Conservation (phyloP, 495 filamentous ascomycete genomes). For the Aspergillus funiculosus region DNA sequence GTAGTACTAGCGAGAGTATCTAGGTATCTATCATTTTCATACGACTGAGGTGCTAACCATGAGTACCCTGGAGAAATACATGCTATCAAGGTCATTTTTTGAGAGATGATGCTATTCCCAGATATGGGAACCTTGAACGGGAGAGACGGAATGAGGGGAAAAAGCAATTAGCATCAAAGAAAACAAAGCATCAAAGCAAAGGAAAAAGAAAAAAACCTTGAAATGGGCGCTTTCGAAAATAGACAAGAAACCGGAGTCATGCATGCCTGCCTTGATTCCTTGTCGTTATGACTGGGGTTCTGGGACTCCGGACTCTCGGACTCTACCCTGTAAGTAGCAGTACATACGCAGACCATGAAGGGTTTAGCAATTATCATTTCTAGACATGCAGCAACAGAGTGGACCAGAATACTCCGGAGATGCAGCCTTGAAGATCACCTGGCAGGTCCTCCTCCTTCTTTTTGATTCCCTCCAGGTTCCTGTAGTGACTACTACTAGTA, state of each 20-base stretch:
- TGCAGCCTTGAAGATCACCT: slow-evolving; percentile 21
- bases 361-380: slow-evolving; percentile 14
- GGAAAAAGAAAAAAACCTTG: slow-evolving; percentile 11
- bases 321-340: no score
- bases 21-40: no score
- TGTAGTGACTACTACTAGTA: not conserved
- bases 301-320: slow-evolving; percentile 13
- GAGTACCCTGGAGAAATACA: no score
- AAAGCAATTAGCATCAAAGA: slow-evolving; percentile 2
- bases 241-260: slow-evolving; percentile 13
- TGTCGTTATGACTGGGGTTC: slow-evolving; percentile 5
- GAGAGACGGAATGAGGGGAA: not conserved
- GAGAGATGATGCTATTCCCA: slow-evolving; percentile 8
- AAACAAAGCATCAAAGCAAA: not conserved
- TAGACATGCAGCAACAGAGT: slow-evolving; percentile 14
- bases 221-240: slow-evolving; percentile 9
- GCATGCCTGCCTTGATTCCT: slow-evolving; percentile 16
- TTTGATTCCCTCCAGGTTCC: no score
- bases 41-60: not conserved
- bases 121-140: not conserved
- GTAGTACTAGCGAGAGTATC: no score
- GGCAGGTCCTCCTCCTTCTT: not conserved
- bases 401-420: slow-evolving; percentile 19
- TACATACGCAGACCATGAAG: no score
- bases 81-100: not conserved